Evolutionary conservation across 2,329 filamentous ascomycete species (phyloP).

Genomic region (Xylaria digitata): DNA sequence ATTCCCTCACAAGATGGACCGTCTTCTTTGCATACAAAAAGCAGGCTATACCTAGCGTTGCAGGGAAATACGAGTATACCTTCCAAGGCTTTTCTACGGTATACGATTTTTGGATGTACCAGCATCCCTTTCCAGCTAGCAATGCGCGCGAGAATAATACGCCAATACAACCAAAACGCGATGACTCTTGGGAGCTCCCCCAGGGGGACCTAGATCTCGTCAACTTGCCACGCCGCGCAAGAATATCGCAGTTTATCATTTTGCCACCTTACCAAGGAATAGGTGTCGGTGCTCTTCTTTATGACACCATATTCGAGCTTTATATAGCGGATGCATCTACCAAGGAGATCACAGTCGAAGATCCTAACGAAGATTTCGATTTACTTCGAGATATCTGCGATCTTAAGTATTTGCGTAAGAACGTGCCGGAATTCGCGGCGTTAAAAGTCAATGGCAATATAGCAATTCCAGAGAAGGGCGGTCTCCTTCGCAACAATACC

Average conservation of each 20-base stretch:
- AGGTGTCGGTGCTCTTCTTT: conserved; percentile 83
- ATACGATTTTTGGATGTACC: conserved; percentile 83
- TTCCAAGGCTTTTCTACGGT: conserved; percentile 92
- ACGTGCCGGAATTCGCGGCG: conserved; percentile 66
- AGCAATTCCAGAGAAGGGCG: conserved; percentile 60
- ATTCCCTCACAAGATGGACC: conserved; percentile 84
- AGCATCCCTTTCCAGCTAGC: conserved; percentile 58
- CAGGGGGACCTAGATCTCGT: conserved; percentile 60
- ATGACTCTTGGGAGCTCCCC: conserved; percentile 58
- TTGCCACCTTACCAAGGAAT: conserved; percentile 86
- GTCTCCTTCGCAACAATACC: conserved; percentile 46
- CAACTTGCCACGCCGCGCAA: conserved; percentile 77
- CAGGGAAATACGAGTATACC: conserved; percentile 71
- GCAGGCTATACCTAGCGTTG: conserved; percentile 55
- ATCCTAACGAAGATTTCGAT: conserved; percentile 89
- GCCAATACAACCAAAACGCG: conserved; percentile 35
- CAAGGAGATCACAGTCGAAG: conserved; percentile 89
- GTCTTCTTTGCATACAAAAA: conserved; percentile 88
- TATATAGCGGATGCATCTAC: conserved; percentile 76
- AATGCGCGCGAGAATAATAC: conserved; percentile 50
- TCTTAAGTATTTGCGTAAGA: conserved; percentile 70
- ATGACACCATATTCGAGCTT: conserved; percentile 79
- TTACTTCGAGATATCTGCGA: conserved; percentile 82
- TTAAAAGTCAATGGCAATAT: conserved; percentile 67
- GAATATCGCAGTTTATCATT: conserved; percentile 94